A percentile compares a stretch with the other conserved stretches of the same genome.
Evolutionary conservation across 768 basidiomycete species (phyloP).

Genomic region (Panaeolus papilionaceus): DNA sequence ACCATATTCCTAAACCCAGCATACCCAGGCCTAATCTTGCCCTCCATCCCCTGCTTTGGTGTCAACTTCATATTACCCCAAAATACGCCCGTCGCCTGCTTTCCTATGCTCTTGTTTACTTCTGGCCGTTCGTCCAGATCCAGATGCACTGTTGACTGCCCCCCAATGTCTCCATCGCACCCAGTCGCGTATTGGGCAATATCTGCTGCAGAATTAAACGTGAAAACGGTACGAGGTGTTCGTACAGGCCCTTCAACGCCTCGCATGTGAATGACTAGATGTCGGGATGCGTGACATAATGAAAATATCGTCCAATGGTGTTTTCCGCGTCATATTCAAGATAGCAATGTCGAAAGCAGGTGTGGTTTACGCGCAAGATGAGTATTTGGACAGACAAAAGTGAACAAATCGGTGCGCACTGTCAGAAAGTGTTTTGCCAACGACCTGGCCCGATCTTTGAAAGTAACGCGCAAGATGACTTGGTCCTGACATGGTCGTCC

Average conservation of each 20-base stretch:
- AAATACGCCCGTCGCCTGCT: slow-evolving; percentile 67
- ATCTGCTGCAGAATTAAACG: slow-evolving; percentile 65
- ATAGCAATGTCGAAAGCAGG: not conserved
- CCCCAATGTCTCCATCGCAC: slow-evolving; percentile 90
- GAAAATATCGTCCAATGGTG: not conserved
- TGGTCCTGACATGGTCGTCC: not conserved
- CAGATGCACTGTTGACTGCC: slow-evolving; percentile 79
- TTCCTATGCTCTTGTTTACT: slow-evolving; percentile 50
- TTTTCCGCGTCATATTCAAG: not conserved
- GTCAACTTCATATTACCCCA: slow-evolving; percentile 80
- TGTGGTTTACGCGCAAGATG: not conserved
- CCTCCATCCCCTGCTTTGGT: slow-evolving; percentile 71
- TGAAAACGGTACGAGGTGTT: slow-evolving; percentile 67
- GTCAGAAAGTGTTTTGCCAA: slow-evolving; percentile 41
- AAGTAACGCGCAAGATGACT: slow-evolving; percentile 35
- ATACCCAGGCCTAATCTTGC: slow-evolving; percentile 82
- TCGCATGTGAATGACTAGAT: slow-evolving; percentile 75
- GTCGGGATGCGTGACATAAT: not conserved
- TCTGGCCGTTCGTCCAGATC: slow-evolving; percentile 64
- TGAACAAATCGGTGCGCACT: slow-evolving; percentile 33
- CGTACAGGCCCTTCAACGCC: slow-evolving; percentile 71
- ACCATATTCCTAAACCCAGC: slow-evolving; percentile 92
- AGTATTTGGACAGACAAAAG: not conserved
- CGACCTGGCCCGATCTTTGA: slow-evolving; percentile 44
- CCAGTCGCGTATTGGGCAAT: slow-evolving; percentile 75